Evolutionary conservation across 768 basidiomycete genomes (phyloP), one percentile per base, ranked within the genome.

Genomic region (Dictyophora rubrovolvata): DNA sequence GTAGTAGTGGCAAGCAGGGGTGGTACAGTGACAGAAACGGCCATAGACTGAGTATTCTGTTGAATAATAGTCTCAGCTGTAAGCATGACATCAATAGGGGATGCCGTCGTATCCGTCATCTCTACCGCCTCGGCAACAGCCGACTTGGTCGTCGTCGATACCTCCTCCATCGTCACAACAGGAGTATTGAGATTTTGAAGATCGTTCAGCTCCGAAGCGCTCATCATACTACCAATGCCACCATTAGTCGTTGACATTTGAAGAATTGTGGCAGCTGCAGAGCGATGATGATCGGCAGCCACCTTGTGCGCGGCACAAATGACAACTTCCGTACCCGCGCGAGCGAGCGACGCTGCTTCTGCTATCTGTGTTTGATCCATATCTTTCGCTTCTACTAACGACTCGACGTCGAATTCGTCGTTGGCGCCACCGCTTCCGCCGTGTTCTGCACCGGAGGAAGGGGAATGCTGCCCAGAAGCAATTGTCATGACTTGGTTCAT

Each of bases 101-200:
- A 87, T 36, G 86, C 86, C 47, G 79, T 70, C 16, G 83, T 80
- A 33, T 87, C 86, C 46, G 83, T 82, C 68, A 84, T 81, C 66
- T 85, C 86, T 42, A 92, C 88, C 42, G 89, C 89, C 67, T 85
- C 81, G 35, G 88, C 90, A 61, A 92, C 88, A 18, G 88, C 89
- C 16, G 85, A 79, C 66, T 89, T 84, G 22, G 89, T 80, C 52
- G 79, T 79, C 36, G 77, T 78, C 5, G 80, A 81, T 20, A 80
- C 79, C 58, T 82, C 80, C 59, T 78, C 78, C 51, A 81, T 79
- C 5, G 79, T 80, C 22, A 82, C 77, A 59, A 77, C 75, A 5
- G 69, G 65, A 22, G 73, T 55, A 42, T 54, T 51, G n/a, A 42
- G 28, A 28, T 7, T 28, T 28, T 28, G 28, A 2, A 28, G 28